A percentile compares a stretch with the other conserved stretches of the same genome.
phyloP scores from a whole-genome alignment of 768 basidiomycete genomes.

The Lactarius indigo region DNA sequence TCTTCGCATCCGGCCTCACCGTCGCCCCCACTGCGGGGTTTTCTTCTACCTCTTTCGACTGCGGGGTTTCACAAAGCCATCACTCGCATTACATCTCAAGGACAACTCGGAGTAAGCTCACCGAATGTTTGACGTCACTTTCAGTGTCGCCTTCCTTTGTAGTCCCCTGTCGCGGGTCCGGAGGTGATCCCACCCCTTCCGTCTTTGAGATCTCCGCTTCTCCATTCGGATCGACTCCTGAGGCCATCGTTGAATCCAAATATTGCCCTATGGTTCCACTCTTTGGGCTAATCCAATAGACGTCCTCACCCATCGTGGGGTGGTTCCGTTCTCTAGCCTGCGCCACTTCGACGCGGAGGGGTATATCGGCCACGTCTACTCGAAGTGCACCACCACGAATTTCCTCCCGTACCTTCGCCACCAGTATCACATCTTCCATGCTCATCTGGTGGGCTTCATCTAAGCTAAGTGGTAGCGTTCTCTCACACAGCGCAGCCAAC shows the following conservation, averaged over 20 bases:
- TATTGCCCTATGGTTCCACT: not conserved
- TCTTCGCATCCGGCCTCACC: not conserved
- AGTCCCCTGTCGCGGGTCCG: not conserved
- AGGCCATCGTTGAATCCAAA: not conserved
- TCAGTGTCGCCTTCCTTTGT: not conserved
- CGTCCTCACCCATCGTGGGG: not conserved
- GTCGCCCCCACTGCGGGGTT: not conserved
- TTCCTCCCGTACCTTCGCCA: not conserved
- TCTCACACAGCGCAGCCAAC: conserved; percentile 16
- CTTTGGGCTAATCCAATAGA: not conserved
- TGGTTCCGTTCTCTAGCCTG: not conserved
- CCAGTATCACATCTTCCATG: conserved; percentile 19
- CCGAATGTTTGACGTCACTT: not conserved
- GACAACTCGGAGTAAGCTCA: not conserved
- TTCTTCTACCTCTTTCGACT: too few species aligned
- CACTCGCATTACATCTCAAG: too few species aligned
- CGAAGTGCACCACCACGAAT: not conserved
- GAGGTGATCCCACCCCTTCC: not conserved
- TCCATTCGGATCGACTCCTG: not conserved
- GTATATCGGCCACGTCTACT: conserved; percentile 4
- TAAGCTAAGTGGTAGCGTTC: conserved; percentile 8
- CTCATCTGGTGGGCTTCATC: conserved; percentile 16
- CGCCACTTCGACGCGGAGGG: not conserved
- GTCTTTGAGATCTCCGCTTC: not conserved
- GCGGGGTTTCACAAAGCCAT: too few species aligned